Conservation (phyloP, 2,329 filamentous ascomycete species). For the Tolypocladium guangdongense region DNA sequence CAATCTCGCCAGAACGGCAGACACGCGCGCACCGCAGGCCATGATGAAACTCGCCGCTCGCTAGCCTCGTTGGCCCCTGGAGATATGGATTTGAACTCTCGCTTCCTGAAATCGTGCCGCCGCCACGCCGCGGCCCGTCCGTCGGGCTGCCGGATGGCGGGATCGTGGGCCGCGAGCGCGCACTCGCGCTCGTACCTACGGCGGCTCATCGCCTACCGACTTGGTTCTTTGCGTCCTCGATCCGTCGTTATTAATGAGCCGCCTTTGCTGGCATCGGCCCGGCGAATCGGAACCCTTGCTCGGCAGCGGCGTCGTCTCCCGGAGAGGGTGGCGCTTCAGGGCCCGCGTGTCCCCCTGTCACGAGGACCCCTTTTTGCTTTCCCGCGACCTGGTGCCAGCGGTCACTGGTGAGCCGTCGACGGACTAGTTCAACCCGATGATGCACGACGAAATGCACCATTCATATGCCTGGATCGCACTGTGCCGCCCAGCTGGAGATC, state of each 20-base stretch:
- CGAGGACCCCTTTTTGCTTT: not conserved
- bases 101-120: not conserved
- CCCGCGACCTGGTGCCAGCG: not conserved
- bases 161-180: not conserved
- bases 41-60: not conserved
- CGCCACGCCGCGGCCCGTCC: not conserved
- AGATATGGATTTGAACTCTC: not conserved
- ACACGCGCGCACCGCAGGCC: not conserved
- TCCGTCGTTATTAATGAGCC: not conserved
- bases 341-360: not conserved
- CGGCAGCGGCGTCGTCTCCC: not conserved
- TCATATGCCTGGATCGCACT: not conserved
- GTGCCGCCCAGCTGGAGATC: not conserved
- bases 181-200: too few relatives aligned
- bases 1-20: not conserved
- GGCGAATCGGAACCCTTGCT: constrained; percentile 1
- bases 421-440: not conserved
- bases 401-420: not conserved
- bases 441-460: not conserved
- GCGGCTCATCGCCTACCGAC: too few relatives aligned
- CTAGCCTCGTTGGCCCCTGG: not conserved
- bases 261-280: not conserved
- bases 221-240: too few relatives aligned
- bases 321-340: not conserved
- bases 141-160: not conserved